A percentile compares a stretch with the other conserved stretches of the same genome.
Conservation (phyloP, 2,329 filamentous ascomycete species). For the Fonsecaea erecta region DNA sequence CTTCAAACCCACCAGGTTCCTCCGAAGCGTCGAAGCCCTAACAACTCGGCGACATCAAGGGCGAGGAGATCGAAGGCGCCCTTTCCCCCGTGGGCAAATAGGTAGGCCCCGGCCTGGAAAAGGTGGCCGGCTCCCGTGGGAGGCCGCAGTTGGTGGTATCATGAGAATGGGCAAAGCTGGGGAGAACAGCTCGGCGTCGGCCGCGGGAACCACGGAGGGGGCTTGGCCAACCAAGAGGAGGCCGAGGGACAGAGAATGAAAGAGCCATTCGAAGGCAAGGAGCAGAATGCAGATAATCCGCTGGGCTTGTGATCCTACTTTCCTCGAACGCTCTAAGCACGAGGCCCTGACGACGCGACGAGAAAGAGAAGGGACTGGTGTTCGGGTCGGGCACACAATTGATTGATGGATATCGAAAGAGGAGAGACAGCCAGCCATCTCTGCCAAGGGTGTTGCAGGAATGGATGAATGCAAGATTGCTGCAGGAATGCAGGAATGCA, state of each 20-base stretch:
- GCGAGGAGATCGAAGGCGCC: slow-evolving; percentile 36
- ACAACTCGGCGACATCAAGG: slow-evolving; percentile 34
- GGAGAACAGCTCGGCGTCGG: slow-evolving; percentile 35
- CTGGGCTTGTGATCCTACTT: slow-evolving; percentile 37
- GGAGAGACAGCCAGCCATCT: no score
- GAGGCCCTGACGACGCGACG: no score
- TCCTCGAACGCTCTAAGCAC: no score
- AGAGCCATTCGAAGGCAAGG: slow-evolving; percentile 37
- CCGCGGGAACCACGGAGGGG: slow-evolving; percentile 37
- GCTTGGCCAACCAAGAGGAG: slow-evolving; percentile 34
- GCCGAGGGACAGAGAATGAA: slow-evolving; percentile 35
- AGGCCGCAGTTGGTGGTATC: slow-evolving; percentile 37
- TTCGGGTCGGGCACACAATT: no score
- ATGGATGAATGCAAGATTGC: no score
- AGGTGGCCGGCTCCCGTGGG: no score
- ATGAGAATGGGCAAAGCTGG: slow-evolving; percentile 36
- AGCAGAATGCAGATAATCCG: slow-evolving; percentile 39
- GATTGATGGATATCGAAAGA: no score
- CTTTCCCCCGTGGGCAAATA: slow-evolving; percentile 39
- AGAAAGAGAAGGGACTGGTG: no score
- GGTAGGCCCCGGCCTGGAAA: slow-evolving; percentile 38
- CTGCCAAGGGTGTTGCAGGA: no score
- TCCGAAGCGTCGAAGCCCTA: slow-evolving; percentile 33
- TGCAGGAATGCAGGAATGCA: no score
- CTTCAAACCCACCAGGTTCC: no score